Conservation (phyloP, 257 asterid genomes). For the Capsicum chinense region DNA sequence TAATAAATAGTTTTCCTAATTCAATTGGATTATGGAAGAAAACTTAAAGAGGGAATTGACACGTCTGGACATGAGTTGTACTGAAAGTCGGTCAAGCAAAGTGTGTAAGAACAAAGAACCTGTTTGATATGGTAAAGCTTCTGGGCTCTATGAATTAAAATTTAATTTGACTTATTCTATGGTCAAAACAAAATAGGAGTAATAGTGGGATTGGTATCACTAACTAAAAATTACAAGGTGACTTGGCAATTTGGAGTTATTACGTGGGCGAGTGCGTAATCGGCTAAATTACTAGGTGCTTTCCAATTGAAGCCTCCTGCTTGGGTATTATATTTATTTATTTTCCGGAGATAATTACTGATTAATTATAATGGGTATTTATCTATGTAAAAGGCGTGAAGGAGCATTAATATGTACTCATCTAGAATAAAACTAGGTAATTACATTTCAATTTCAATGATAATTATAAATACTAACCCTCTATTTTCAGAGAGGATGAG, state of each 20-base stretch:
- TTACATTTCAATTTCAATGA: no score
- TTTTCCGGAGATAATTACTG: background rate
- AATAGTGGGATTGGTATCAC: background rate
- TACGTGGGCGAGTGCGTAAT: slow-evolving; percentile 23
- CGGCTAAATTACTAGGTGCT: background rate
- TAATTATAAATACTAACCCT: no score
- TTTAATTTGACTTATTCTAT: background rate
- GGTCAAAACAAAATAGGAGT: background rate
- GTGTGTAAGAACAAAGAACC: background rate
- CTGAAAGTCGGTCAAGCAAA: slow-evolving; percentile 38
- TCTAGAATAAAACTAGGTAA: no score
- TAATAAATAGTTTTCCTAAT: background rate
- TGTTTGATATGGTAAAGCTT: background rate
- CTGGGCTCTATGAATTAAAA: background rate
- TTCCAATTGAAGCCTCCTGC: background rate
- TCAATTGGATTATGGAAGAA: background rate
- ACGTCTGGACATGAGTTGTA: slow-evolving; percentile 1
- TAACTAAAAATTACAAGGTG: background rate
- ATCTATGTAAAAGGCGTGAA: background rate
- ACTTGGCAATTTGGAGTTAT: background rate
- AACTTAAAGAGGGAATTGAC: background rate
- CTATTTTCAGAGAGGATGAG: no score
- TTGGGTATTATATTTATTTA: background rate
- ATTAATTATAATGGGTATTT: background rate
- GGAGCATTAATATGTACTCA: no score